These are phyloP conservation scores for Sindora glabra DNA, from an alignment of 306 rosid species.

Conservation along the genomic window DNA sequence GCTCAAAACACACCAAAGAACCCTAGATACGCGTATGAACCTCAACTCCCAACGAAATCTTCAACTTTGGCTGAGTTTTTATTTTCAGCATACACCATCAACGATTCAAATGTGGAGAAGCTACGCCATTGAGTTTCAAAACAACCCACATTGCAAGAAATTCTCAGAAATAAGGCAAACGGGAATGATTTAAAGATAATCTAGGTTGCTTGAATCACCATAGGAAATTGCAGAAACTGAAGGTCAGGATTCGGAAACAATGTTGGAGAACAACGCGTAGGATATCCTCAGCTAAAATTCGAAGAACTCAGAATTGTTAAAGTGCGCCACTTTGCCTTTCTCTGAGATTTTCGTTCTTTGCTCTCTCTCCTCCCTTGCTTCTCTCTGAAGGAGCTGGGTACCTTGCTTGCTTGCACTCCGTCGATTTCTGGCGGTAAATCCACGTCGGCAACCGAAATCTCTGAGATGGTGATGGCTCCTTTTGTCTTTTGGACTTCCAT, in stretches of 20 bases:
- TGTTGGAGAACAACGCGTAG: conserved; percentile 29
- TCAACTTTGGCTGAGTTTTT: not conserved
- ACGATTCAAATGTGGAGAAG: not conserved
- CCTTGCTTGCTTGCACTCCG: conserved; percentile 20
- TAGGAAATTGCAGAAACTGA: not conserved
- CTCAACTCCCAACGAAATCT: conserved; percentile 19
- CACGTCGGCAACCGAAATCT: conserved; percentile 61
- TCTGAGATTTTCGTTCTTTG: conserved; percentile 1
- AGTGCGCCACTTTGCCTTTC: conserved; percentile 38
- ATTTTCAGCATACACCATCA: not conserved
- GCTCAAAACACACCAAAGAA: conserved; percentile 25
- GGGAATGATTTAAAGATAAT: conserved; percentile 20
- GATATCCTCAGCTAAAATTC: conserved; percentile 5
- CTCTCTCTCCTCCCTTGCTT: conserved; percentile 6
- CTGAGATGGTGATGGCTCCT: conserved; percentile 39
- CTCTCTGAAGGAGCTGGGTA: conserved; percentile 23
- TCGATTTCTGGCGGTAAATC: conserved; percentile 12
- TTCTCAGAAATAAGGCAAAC: conserved; percentile 7
- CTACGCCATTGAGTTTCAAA: conserved; percentile 6
- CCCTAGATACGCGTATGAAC: conserved; percentile 39
- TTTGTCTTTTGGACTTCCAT: conserved; percentile 53
- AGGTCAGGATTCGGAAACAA: conserved; percentile 4
- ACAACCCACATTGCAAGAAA: conserved; percentile 29
- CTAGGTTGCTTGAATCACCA: conserved; percentile 13
- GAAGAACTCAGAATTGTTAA: conserved; percentile 16